Conservation (phyloP, 73 alveolate species). For the Paramecium pentaurelia region DNA sequence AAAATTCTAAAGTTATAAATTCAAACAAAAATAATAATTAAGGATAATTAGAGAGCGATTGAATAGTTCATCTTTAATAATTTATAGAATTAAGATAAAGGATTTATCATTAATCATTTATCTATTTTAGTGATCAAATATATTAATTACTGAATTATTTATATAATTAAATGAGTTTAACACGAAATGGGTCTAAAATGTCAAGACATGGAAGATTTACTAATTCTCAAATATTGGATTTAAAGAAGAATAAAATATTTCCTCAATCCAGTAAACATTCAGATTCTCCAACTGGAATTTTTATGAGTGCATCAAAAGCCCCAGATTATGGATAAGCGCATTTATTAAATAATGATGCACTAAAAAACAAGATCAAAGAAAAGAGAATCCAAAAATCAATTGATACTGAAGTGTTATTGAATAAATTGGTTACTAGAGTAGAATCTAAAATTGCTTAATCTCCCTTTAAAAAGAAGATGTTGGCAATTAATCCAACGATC, state of each 20-base stretch:
- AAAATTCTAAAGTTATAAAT: neutral
- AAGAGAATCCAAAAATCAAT: neutral
- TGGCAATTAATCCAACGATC: neutral
- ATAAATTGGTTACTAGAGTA: constrained; percentile 17
- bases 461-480: neutral
- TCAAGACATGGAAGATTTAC: constrained; percentile 36
- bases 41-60: neutral
- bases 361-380: constrained; percentile 22
- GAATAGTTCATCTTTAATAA: neutral
- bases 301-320: neutral
- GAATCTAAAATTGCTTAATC: neutral
- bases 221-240: neutral
- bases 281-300: neutral
- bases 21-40: neutral
- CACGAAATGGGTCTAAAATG: constrained; percentile 17
- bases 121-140: neutral
- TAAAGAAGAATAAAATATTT: neutral
- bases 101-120: neutral
- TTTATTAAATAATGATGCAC: neutral
- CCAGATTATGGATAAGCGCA: constrained; percentile 31
- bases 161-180: constrained; percentile 6
- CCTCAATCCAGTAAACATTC: neutral
- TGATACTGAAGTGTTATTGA: neutral
- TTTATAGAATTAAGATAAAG: neutral
- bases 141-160: neutral